Percentiles rank a stretch among this genome's conserved stretches.
phyloP scores from a whole-genome alignment of 805 yeast species.

The Teunomyces pallodes region DNA sequence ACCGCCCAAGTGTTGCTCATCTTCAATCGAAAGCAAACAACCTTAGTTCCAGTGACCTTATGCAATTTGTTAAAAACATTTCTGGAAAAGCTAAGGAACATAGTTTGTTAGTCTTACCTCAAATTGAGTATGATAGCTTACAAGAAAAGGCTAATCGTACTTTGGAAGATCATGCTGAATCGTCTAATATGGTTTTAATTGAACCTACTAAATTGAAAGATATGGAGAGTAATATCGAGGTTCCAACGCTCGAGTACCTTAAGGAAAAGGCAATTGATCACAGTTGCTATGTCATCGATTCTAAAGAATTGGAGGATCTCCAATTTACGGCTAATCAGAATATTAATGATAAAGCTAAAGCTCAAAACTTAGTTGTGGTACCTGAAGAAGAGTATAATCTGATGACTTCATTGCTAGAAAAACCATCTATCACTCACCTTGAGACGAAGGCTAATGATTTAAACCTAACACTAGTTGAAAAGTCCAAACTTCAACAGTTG shows the following conservation, averaged over 20 bases:
- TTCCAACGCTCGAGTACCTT: constrained; percentile 16
- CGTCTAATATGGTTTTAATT: constrained; percentile 13
- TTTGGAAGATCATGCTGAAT: constrained; percentile 12
- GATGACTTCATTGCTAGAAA: constrained; percentile 5
- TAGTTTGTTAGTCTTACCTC: constrained; percentile 12
- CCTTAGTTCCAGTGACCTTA: constrained; percentile 13
- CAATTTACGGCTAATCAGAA: constrained; percentile 7
- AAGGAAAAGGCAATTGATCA: constrained; percentile 13
- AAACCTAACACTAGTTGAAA: constrained; percentile 8
- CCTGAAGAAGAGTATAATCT: constrained; percentile 9
- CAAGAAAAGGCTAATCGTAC: constrained; percentile 10
- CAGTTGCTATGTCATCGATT: constrained; percentile 8
- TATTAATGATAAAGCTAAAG: constrained; percentile 8
- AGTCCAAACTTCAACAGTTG: not conserved
- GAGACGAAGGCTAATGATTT: constrained; percentile 18
- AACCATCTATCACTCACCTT: constrained; percentile 32
- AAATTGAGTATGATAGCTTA: constrained; percentile 15
- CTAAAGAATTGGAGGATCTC: constrained; percentile 11
- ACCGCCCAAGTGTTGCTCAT: constrained; percentile 16
- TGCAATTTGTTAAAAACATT: not conserved
- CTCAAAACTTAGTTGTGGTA: constrained; percentile 13
- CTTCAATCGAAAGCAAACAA: constrained; percentile 10
- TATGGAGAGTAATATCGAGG: constrained; percentile 9
- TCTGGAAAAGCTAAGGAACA: constrained; percentile 21
- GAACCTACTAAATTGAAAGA: constrained; percentile 18